Conservation (phyloP, 441 rosid genomes). For the Brassica hybrid region DNA sequence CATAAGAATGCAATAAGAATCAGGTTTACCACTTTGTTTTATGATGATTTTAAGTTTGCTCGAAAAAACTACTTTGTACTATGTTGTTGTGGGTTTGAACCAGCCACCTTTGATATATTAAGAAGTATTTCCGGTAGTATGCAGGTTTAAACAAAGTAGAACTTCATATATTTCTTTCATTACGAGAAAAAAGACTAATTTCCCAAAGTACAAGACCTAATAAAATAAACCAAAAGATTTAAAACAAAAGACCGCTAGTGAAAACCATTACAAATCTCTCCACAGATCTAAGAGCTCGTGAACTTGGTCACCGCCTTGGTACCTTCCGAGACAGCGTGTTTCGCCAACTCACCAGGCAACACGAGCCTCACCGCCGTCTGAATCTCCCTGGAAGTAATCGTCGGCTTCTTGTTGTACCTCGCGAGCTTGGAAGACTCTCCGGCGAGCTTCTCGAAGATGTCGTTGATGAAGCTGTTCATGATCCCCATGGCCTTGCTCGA, state of each 20-base stretch:
- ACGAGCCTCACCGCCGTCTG: slow-evolving; percentile 43
- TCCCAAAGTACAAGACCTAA: neutral
- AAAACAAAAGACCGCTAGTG: neutral
- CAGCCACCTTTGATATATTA: neutral
- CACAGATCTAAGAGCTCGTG: slow-evolving; percentile 38
- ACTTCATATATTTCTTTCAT: neutral
- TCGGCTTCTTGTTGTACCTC: slow-evolving; percentile 55
- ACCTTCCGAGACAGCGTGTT: slow-evolving; percentile 44
- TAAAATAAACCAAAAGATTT: neutral
- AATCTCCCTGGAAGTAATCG: slow-evolving; percentile 41
- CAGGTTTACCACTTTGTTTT: too few relatives aligned
- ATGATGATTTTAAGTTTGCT: neutral
- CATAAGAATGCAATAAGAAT: neutral
- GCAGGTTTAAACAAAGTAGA: neutral
- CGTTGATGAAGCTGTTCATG: slow-evolving; percentile 44
- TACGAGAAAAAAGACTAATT: neutral
- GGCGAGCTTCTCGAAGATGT: slow-evolving; percentile 60
- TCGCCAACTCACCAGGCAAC: slow-evolving; percentile 41
- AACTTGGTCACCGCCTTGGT: slow-evolving; percentile 47
- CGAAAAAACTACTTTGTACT: neutral
- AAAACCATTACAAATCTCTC: neutral
- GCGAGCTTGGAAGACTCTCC: slow-evolving; percentile 57
- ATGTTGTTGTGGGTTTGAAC: neutral
- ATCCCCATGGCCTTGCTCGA: slow-evolving; percentile 43
- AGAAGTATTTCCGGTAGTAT: neutral